Evolutionary conservation across 441 rosid genomes (phyloP).

Genomic region (Sinapis alba): DNA sequence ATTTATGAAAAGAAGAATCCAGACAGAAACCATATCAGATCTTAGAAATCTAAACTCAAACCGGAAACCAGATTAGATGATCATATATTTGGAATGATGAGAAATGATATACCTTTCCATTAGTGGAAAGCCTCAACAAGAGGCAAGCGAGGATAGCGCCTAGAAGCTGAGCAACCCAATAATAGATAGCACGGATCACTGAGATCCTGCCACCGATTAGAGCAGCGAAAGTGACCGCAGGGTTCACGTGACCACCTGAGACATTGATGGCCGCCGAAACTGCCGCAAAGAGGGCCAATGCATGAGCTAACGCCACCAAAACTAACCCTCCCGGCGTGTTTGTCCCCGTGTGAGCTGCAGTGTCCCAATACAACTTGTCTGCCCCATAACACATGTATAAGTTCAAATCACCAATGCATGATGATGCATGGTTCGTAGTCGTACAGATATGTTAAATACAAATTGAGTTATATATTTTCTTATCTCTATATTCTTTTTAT

Average conservation of each 20-base stretch:
- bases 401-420: constrained; percentile 22
- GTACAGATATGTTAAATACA: neutral
- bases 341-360: constrained; percentile 39
- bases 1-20: neutral
- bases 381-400: constrained; percentile 5
- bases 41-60: too few relatives aligned
- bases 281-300: constrained; percentile 65
- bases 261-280: constrained; percentile 63
- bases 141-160: constrained; percentile 61
- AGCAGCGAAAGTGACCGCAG: constrained; percentile 72
- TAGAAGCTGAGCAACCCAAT: constrained; percentile 60
- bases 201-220: constrained; percentile 70
- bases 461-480: neutral
- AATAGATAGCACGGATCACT: constrained; percentile 50
- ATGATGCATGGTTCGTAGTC: neutral
- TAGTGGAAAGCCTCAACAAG: constrained; percentile 61
- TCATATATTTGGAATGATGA: too few relatives aligned
- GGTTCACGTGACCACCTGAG: constrained; percentile 80
- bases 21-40: too few relatives aligned
- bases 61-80: too few relatives aligned
- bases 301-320: constrained; percentile 75
- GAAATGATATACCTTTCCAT: constrained; percentile 45
- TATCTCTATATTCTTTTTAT: neutral
- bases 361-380: constrained; percentile 60
- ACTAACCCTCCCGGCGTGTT: constrained; percentile 51